Evolutionary conservation across 805 yeast species (phyloP), one percentile per base, ranked within the genome.

Genomic region (Kluyveromyces siamensis): DNA sequence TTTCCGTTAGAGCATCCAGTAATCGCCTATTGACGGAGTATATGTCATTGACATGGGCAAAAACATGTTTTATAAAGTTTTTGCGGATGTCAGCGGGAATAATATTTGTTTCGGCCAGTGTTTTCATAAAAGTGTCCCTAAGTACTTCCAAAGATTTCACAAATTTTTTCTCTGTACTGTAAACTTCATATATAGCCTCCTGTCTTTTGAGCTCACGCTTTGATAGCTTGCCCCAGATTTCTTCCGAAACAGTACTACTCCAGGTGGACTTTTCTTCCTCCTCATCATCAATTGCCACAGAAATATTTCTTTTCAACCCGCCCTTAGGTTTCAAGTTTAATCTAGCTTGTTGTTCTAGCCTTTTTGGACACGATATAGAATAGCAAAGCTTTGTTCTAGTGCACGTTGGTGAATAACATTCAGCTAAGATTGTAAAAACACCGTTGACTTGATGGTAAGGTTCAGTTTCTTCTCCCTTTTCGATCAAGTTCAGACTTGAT

Each of bases 331-430:
- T 87, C 80, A 87, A 75, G 58, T 90, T 89, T 46, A 87, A 75
- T 51, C 98, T 75, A 4, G 96, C 96, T 62, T 91, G 98, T 66
- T 93, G 98, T 67, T 91, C 98, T 45, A 93, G 72, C 53, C 98
- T 77, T 56, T 96, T 77, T 14, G 99, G 99, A 69, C 99, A 93
- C 11, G 96, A 95, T 56, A 93, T 90, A 40, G 96, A 86, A 67
- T 93, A 93, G 68, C 99, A 93, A 38, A 91, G 71, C 35, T 79
- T 73, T 59, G 87, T 95, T 46, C 95, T 73, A 6, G 96, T 83
- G 68, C 99, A 93, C 0, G 99, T 93, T 35, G 99, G 96, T 0
- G 97, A 89, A 61, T 93, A 93, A 68, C 99, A 93, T 61, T 90
- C 96, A 0, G 97, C 87, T 52, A 93, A 72, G 40, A 91, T 71